These are phyloP conservation scores for Przewalskia tangutica DNA, from an alignment of 257 asterid species.

Conservation along the genomic window DNA sequence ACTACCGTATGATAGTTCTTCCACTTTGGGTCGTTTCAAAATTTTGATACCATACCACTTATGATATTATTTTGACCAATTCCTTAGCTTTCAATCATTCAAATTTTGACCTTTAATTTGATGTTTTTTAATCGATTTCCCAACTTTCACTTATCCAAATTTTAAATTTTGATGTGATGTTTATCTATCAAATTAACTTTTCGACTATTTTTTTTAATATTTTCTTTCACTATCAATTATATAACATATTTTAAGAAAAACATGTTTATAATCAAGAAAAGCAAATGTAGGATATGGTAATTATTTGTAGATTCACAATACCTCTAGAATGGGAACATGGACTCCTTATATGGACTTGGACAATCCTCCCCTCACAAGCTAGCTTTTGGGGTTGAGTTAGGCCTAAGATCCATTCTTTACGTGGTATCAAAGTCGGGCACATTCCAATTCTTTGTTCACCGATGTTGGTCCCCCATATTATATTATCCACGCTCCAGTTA, in stretches of 20 bases:
- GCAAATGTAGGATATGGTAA: not conserved
- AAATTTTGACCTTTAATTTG: not conserved
- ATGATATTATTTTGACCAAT: not conserved
- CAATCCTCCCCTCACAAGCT: too few relatives aligned
- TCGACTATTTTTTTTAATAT: not conserved
- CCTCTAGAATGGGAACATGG: not conserved
- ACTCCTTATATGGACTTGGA: too few relatives aligned
- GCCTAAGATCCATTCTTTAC: too few relatives aligned
- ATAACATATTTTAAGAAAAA: not conserved
- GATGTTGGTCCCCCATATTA: too few relatives aligned
- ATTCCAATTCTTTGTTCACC: too few relatives aligned
- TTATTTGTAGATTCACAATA: not conserved
- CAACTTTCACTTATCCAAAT: not conserved
- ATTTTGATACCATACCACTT: not conserved
- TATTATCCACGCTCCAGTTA: too few relatives aligned
- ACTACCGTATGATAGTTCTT: not conserved
- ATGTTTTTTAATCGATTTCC: not conserved
- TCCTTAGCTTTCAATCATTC: not conserved
- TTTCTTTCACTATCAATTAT: not conserved
- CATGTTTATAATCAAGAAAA: not conserved
- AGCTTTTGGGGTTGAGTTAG: too few relatives aligned
- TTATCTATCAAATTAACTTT: not conserved
- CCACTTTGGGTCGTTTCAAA: not conserved
- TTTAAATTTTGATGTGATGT: not conserved
- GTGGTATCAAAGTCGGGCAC: too few relatives aligned